Evolutionary conservation across 163 green algal genomes (phyloP).

Genomic region (Chlamydomonas reinhardtii): DNA sequence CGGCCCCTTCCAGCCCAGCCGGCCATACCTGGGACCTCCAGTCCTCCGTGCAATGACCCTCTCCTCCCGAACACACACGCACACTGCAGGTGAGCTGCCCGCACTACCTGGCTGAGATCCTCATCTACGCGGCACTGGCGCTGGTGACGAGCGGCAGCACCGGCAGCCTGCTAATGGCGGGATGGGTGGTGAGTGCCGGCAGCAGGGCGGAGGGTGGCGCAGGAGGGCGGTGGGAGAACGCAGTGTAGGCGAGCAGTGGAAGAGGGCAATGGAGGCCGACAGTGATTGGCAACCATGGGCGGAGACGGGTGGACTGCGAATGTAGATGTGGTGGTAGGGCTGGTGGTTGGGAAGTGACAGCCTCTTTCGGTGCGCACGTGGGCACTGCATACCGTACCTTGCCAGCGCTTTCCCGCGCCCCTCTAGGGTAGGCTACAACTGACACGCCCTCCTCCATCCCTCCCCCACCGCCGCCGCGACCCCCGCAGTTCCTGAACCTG

Average conservation of each 20-base stretch:
- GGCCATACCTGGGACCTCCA: too few relatives aligned
- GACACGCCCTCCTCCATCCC: background rate
- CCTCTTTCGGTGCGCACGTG: too few relatives aligned
- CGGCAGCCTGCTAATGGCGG: conserved; percentile 54
- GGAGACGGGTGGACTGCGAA: too few relatives aligned
- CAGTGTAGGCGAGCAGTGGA: background rate
- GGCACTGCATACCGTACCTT: too few relatives aligned
- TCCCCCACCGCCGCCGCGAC: background rate
- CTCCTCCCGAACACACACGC: background rate
- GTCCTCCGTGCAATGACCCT: too few relatives aligned
- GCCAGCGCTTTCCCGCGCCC: too few relatives aligned
- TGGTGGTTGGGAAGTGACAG: too few relatives aligned
- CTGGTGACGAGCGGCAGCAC: conserved; percentile 4
- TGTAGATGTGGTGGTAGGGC: too few relatives aligned
- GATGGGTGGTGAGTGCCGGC: conserved; percentile 66
- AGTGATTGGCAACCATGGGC: too few relatives aligned
- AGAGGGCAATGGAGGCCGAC: background rate
- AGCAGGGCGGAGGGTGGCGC: background rate
- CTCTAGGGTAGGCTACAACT: too few relatives aligned
- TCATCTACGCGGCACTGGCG: conserved; percentile 83
- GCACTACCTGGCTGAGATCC: conserved; percentile 90
- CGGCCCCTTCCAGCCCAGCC: too few relatives aligned
- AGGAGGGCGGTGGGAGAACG: background rate
- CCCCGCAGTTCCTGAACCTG: conserved; percentile 82
- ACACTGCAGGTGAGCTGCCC: conserved; percentile 77